Percentiles rank a stretch among this genome's conserved stretches.
phyloP scores from a whole-genome alignment of 1,284 basidiomycete species.

The Trichosporon faecale region DNA sequence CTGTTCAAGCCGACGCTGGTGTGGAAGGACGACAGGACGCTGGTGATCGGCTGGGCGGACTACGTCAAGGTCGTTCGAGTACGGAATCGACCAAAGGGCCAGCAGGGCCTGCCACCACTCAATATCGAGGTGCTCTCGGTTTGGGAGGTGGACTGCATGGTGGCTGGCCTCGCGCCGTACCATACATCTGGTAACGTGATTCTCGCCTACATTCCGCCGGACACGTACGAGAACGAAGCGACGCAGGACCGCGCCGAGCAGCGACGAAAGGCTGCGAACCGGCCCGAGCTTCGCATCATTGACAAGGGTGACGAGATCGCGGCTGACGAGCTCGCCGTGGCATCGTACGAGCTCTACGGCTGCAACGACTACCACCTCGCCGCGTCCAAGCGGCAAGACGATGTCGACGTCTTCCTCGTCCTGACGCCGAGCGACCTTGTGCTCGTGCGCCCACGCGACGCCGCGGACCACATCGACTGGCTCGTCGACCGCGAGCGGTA shows the following conservation, averaged over 20 bases:
- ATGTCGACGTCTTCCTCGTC: conserved; percentile 61
- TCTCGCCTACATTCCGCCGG: conserved; percentile 65
- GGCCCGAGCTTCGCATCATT: conserved; percentile 90
- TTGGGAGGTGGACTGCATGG: conserved; percentile 93
- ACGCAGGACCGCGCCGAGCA: conserved; percentile 68
- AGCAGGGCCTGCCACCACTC: conserved; percentile 45
- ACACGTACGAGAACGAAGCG: conserved; percentile 59
- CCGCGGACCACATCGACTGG: conserved; percentile 88
- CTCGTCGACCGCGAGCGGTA: conserved; percentile 80
- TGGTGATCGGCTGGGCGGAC: conserved; percentile 93
- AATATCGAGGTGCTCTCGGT: conserved; percentile 82
- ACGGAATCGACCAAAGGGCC: conserved; percentile 58
- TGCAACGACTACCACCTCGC: conserved; percentile 88
- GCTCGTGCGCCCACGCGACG: conserved; percentile 78
- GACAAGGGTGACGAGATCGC: conserved; percentile 87
- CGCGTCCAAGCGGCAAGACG: conserved; percentile 43
- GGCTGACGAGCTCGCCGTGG: conserved; percentile 76
- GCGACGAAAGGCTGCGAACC: conserved; percentile 73
- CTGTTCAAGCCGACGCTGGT: conserved; percentile 85
- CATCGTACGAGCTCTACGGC: conserved; percentile 75
- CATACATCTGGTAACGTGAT: conserved; percentile 67
- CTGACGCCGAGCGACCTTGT: conserved; percentile 86
- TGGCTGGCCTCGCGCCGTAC: conserved; percentile 83
- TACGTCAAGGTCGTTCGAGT: conserved; percentile 86
- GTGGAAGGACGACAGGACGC: conserved; percentile 87